Evolutionary conservation across 768 basidiomycete genomes (phyloP), one percentile per base, ranked within the genome.

Genomic region (Tylopilus intermedius): DNA sequence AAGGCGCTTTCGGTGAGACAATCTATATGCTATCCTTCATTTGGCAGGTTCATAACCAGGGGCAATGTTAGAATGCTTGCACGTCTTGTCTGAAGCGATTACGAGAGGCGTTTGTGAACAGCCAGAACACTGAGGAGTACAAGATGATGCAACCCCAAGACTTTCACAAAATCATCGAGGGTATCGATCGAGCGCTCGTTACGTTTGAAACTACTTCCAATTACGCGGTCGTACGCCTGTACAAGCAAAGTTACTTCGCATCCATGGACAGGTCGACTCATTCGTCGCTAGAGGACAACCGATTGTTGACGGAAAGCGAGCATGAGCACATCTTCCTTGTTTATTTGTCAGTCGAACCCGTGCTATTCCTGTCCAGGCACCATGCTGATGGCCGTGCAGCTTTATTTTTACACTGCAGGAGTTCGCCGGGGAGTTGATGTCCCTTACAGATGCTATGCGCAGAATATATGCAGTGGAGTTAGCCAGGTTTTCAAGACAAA

Each of bases 401-500:
- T 97, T 95, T 71, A 88, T 96, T 58, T 99, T 97, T 70, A 95
- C 93, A 0, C 67, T 97, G 41, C 93, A 99, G 70, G 96, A 98
- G 65, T 97, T 97, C 65, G 81, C 90, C 8, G 76, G 79, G 53
- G 95, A 98, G 67, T 69, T 95, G 47, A 75, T 87, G 30, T 83
- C 82, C 18, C 80, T 98, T 10, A 79, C 90, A 0, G 90, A 94
- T 64, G 85, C 90, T 8, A 89, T 97, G 77, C 77, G 83, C 47
- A 77, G 85, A 51, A 84, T 97, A 43, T 86, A 88, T 50, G 77
- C 72, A 49, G 79, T 82, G 37, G 86, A 91, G 64, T 76, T 80
- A 50, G 74, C 76, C 24, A 71, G 72, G 41, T 63, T 66, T 0
- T 62, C 63, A 14, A 58, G 66, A 40, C 60, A 65, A 32, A 63